Evolutionary conservation across 208 protist genomes (phyloP).

Genomic region (Acanthamoeba quina): DNA sequence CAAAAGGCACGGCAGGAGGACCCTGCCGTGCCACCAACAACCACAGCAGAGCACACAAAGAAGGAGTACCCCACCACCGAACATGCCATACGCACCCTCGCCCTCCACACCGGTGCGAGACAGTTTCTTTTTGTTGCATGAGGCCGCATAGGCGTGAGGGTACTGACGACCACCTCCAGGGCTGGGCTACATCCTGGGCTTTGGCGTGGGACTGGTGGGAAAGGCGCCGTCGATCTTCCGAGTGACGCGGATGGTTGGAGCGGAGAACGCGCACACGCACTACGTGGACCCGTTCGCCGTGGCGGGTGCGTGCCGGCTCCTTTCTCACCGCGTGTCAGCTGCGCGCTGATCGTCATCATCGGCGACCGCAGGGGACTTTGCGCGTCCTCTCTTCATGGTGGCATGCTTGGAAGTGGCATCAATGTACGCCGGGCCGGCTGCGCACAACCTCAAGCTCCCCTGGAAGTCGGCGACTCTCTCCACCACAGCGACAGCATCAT

Average conservation of each 20-base stretch:
- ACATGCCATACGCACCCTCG: slow-evolving; percentile 8
- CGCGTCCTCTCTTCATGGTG: slow-evolving; percentile 33
- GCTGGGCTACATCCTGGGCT: slow-evolving; percentile 19
- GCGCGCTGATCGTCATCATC: background rate
- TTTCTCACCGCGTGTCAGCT: background rate
- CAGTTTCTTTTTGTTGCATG: too few relatives aligned
- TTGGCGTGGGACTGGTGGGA: background rate
- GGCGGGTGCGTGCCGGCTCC: background rate
- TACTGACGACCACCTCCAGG: background rate
- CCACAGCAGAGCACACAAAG: background rate
- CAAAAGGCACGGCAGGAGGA: background rate
- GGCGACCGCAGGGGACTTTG: slow-evolving; percentile 7
- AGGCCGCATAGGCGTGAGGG: background rate
- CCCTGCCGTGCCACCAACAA: background rate
- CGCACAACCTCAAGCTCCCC: slow-evolving; percentile 20
- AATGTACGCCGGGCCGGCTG: slow-evolving; percentile 24
- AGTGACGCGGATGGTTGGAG: background rate
- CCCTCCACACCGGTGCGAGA: slow-evolving; percentile 37
- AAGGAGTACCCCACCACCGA: slow-evolving; percentile 27
- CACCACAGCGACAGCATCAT: background rate
- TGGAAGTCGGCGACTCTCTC: background rate
- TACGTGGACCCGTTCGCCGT: slow-evolving; percentile 39
- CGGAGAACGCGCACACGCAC: background rate
- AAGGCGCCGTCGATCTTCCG: background rate
- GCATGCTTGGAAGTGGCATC: slow-evolving; percentile 18